Evolutionary conservation across 768 basidiomycete genomes (phyloP), one percentile per base, ranked within the genome.

Genomic region (Hydnum rufescens): DNA sequence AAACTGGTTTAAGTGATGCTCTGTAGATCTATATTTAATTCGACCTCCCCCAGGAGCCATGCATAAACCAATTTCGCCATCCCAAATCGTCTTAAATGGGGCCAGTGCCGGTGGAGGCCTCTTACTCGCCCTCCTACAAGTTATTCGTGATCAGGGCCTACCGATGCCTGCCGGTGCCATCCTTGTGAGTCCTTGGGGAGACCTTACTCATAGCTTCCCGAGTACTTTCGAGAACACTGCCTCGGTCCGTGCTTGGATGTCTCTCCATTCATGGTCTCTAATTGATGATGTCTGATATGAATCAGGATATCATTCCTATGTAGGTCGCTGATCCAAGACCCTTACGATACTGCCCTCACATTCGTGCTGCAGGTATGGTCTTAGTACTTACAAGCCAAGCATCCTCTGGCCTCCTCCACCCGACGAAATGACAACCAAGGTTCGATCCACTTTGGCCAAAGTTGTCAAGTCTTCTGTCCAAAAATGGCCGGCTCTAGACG

Each of bases 31-130:
- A 3, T 99, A 81, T 65, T 70, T 99, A 25, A 88, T 92, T 55
- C 69, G 72, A 18, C 90, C 93, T 1, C 93, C 93, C 4, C 70
- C 76, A 4, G 82, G 69, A 3, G 77, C 85, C 4, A 69, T 74
- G 19, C 95, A 97, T 65, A 64, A 66, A 8, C 76, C 93, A 0
- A 78, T 99, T 3, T 72, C 80, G 43, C 89, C 95, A 0, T 70
- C 72, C 0, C 78, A 80, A 58, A 82, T 99, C 32, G 74, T 96
- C 6, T 68, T 97, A 16, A 79, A 80, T 0, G 95, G 95, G 2
- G 89, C 92, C 66, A 90, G 87, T 22, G 90, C 93, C 0, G 95
- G 95, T 4, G 95, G 90, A 4, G 89, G 88, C 0, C 68, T 96
- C 13, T 74, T 77, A 1, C 66, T 96, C 49, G 82, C 88, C 3